Conservation (phyloP, 495 filamentous ascomycete genomes). For the Recurvomyces mirabilis region DNA sequence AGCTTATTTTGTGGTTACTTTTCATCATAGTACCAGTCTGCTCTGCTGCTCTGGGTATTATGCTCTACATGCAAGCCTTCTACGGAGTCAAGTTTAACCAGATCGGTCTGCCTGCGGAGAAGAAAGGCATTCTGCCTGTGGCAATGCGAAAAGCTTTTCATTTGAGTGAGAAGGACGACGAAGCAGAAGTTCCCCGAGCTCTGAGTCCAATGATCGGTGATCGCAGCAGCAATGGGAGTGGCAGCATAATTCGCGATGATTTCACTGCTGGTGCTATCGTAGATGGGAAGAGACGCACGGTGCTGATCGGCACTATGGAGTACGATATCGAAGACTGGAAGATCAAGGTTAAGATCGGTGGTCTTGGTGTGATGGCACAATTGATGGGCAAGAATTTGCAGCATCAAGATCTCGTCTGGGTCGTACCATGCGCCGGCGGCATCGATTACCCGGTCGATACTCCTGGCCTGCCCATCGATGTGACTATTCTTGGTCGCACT, state of each 20-base stretch:
- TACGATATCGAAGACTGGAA: slow-evolving; percentile 63
- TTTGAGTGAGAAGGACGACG: background rate
- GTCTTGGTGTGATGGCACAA: slow-evolving; percentile 55
- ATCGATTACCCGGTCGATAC: slow-evolving; percentile 54
- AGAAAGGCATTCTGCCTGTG: slow-evolving; percentile 11
- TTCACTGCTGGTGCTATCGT: slow-evolving; percentile 8
- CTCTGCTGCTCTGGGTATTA: slow-evolving; percentile 41
- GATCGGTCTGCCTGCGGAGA: slow-evolving; percentile 41
- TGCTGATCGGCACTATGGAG: slow-evolving; percentile 61
- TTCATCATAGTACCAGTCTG: slow-evolving; percentile 45
- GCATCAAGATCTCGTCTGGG: slow-evolving; percentile 61
- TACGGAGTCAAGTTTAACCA: slow-evolving; percentile 65
- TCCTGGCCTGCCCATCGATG: slow-evolving; percentile 50
- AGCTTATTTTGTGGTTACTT: slow-evolving; percentile 48
- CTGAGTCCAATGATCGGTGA: slow-evolving; percentile 3
- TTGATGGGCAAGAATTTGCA: slow-evolving; percentile 59
- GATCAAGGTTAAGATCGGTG: slow-evolving; percentile 66
- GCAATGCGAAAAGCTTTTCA: slow-evolving; percentile 3
- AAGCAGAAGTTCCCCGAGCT: background rate
- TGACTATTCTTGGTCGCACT: slow-evolving; percentile 51
- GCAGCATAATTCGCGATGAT: slow-evolving; percentile 5
- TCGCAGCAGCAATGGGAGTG: background rate
- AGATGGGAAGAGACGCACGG: slow-evolving; percentile 36
- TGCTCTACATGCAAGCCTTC: slow-evolving; percentile 53
- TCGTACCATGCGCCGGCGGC: slow-evolving; percentile 63